phyloP scores from a whole-genome alignment of 495 filamentous ascomycete species.

The Annulohypoxylon maeteangense region DNA sequence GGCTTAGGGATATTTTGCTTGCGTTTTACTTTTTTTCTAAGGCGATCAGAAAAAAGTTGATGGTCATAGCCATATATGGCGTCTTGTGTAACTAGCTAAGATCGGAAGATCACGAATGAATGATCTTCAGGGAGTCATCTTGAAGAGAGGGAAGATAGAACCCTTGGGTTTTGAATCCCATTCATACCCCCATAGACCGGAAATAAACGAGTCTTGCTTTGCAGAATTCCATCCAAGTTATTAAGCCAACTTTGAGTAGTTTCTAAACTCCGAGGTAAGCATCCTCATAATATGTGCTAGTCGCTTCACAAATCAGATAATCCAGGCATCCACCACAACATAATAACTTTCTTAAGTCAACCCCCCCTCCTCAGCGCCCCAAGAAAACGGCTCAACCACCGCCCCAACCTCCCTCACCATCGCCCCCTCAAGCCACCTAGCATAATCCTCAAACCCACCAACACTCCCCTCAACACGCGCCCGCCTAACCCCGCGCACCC shows the following conservation, averaged over 20 bases:
- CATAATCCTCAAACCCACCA: slow-evolving; percentile 54
- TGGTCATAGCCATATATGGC: slow-evolving; percentile 34
- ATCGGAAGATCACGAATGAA: slow-evolving; percentile 15
- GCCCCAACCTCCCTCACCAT: slow-evolving; percentile 54
- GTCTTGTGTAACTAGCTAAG: slow-evolving; percentile 40
- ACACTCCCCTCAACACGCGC: slow-evolving; percentile 57
- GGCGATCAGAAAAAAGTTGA: slow-evolving; percentile 9
- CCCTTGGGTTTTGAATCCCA: slow-evolving; percentile 18
- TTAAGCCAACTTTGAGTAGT: neutral
- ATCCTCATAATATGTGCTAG: neutral
- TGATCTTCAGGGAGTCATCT: slow-evolving; percentile 21
- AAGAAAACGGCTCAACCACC: slow-evolving; percentile 30
- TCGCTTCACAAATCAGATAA: neutral
- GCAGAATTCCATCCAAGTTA: neutral
- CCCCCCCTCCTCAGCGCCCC: slow-evolving; percentile 52
- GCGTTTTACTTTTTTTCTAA: slow-evolving; percentile 20
- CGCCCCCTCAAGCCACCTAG: slow-evolving; percentile 54
- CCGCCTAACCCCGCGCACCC: slow-evolving; percentile 59
- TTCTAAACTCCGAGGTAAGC: neutral
- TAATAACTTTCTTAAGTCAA: too few species aligned
- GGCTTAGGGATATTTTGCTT: slow-evolving; percentile 35
- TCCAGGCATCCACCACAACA: neutral
- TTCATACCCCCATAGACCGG: slow-evolving; percentile 39
- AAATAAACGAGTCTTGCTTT: slow-evolving; percentile 29
- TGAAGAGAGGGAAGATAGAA: slow-evolving; percentile 20